Evolutionary conservation across 148 eudicot species (phyloP).

Genomic region (Polygonum maritimum): DNA sequence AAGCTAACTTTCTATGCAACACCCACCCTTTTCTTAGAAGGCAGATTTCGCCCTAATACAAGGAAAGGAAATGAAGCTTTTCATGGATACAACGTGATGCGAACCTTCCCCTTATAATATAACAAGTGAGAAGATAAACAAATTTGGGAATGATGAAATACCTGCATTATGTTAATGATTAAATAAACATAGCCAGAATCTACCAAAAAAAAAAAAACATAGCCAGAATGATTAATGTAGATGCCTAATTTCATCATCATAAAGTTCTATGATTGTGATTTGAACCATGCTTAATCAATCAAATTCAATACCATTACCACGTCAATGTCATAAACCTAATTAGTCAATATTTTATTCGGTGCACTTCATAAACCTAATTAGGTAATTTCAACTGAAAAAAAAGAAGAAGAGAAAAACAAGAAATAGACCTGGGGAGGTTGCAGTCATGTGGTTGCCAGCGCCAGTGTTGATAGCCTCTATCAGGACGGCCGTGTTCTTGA

Average conservation of each 20-base stretch:
- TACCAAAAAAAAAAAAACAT: no score
- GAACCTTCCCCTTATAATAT: neutral
- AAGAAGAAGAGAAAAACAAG: neutral
- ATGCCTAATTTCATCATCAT: neutral
- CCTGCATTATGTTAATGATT: neutral
- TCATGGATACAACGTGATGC: neutral
- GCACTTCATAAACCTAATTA: neutral
- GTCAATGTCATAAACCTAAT: neutral
- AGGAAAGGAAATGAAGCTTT: neutral
- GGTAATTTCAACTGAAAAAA: neutral
- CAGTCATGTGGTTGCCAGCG: conserved; percentile 87
- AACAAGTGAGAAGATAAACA: neutral
- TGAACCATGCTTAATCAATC: neutral
- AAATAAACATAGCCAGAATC: neutral
- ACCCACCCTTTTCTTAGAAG: no score
- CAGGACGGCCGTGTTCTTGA: conserved; percentile 80
- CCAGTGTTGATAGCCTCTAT: conserved; percentile 65
- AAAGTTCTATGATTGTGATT: neutral
- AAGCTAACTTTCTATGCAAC: neutral
- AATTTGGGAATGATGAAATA: neutral
- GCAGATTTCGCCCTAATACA: neutral
- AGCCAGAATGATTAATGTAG: neutral
- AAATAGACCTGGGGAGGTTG: conserved; percentile 61
- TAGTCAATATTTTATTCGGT: neutral
- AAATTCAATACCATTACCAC: neutral